A percentile compares a stretch with the other conserved stretches of the same genome.
phyloP scores from a whole-genome alignment of 768 basidiomycete genomes.

The Cantharellus cinnabarinus region DNA sequence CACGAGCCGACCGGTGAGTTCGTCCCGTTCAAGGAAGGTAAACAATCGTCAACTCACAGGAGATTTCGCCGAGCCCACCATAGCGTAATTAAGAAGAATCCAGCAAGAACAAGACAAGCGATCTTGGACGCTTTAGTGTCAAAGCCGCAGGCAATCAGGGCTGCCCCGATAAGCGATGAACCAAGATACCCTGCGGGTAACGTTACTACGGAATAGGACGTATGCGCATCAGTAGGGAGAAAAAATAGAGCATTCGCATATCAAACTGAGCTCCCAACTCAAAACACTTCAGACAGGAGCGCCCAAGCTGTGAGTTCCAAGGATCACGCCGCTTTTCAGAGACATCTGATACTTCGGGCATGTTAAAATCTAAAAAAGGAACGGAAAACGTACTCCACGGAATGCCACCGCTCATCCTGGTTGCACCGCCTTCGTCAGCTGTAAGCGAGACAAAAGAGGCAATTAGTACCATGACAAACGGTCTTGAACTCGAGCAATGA shows the following conservation, averaged over 20 bases:
- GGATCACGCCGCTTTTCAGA: background rate
- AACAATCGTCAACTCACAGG: slow-evolving; percentile 28
- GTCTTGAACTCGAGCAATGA: too few species aligned
- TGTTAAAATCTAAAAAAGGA: too few species aligned
- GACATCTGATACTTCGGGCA: too few species aligned
- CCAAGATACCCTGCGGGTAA: slow-evolving; percentile 71
- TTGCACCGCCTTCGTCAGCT: slow-evolving; percentile 81
- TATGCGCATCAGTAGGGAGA: background rate
- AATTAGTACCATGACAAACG: background rate
- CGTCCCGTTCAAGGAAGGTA: background rate
- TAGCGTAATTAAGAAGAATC: slow-evolving; percentile 69
- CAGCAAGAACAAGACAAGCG: slow-evolving; percentile 58
- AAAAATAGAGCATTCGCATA: background rate
- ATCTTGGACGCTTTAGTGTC: slow-evolving; percentile 77
- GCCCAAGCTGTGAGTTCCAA: background rate
- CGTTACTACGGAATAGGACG: background rate
- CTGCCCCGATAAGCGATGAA: slow-evolving; percentile 69
- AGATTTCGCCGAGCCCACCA: slow-evolving; percentile 40
- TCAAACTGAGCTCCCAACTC: background rate
- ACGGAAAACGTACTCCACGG: slow-evolving; percentile 10
- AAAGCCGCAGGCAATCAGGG: slow-evolving; percentile 73
- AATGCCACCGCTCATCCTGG: slow-evolving; percentile 73
- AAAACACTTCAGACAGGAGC: background rate
- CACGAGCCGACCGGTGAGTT: background rate
- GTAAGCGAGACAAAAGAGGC: background rate